Percentiles rank a stretch among this genome's conserved stretches.
These are phyloP conservation scores for Ilex paraguariensis DNA, from an alignment of 305 asterid genomes.

Conservation along the genomic window DNA sequence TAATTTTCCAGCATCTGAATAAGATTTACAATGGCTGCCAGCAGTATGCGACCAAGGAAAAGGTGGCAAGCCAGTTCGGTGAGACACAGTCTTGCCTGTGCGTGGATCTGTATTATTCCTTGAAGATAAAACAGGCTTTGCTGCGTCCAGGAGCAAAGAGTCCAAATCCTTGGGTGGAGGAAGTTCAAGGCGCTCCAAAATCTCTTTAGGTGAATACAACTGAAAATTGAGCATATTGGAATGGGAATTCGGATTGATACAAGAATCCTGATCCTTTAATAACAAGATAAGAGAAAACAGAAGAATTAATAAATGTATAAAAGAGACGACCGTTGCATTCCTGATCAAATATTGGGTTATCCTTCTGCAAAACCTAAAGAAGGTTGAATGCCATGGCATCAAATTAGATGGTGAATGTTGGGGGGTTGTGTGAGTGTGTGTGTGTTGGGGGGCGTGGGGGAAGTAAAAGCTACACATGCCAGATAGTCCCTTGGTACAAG, in stretches of 20 bases:
- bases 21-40: slow-evolving; percentile 56
- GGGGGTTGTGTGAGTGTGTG: no score
- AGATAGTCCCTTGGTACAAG: no score
- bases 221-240: slow-evolving; percentile 28
- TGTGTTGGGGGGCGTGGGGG: no score
- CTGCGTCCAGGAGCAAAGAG: slow-evolving; percentile 64
- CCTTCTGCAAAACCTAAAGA: no score
- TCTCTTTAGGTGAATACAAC: slow-evolving; percentile 45
- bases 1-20: slow-evolving; percentile 61
- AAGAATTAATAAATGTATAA: no score
- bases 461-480: no score
- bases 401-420: no score
- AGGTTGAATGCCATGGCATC: no score
- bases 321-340: no score
- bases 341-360: no score
- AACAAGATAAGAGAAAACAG: slow-evolving; percentile 9
- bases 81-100: slow-evolving; percentile 42
- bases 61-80: slow-evolving; percentile 80
- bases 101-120: slow-evolving; percentile 59
- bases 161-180: slow-evolving; percentile 81
- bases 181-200: slow-evolving; percentile 73
- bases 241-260: slow-evolving; percentile 32
- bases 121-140: slow-evolving; percentile 46
- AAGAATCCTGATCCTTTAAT: slow-evolving; percentile 46
- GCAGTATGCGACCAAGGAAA: slow-evolving; percentile 86